These are phyloP conservation scores for Ehretia macrophylla DNA, from an alignment of 257 asterid genomes.

Conservation along the genomic window DNA sequence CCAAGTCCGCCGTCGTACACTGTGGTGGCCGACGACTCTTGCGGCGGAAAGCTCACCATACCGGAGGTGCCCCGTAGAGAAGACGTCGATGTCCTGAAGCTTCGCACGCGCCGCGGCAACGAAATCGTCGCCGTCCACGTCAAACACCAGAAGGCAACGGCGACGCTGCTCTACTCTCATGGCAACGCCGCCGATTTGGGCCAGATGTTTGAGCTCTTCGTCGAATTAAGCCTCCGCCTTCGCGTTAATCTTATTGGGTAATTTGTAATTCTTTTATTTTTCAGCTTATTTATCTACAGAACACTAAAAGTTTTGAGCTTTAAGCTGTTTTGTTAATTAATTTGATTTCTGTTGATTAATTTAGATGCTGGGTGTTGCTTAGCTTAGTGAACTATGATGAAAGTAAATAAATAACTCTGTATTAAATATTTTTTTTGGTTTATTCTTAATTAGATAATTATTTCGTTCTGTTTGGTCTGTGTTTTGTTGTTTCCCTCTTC, in stretches of 20 bases:
- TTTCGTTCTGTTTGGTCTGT: no score
- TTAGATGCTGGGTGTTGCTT: background rate
- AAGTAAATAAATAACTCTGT: background rate
- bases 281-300: background rate
- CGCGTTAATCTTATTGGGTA: constrained; percentile 94
- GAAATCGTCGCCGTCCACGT: constrained; percentile 85
- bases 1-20: constrained; percentile 95
- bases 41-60: constrained; percentile 48
- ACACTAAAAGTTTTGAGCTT: constrained; percentile 8
- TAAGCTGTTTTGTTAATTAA: background rate
- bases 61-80: constrained; percentile 87
- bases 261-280: background rate
- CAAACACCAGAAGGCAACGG: constrained; percentile 76
- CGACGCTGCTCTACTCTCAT: constrained; percentile 89
- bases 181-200: constrained; percentile 99
- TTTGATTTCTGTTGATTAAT: background rate
- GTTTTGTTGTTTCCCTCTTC: no score
- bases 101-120: constrained; percentile 85
- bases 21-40: constrained; percentile 55
- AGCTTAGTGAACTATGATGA: background rate
- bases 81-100: constrained; percentile 70
- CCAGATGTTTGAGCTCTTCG: constrained; percentile 98
- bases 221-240: constrained; percentile 86
- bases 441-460: no score
- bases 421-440: background rate